Evolutionary conservation across 768 basidiomycete species (phyloP), one percentile per base, ranked within the genome.

Genomic region (Tylopilus balloui): DNA sequence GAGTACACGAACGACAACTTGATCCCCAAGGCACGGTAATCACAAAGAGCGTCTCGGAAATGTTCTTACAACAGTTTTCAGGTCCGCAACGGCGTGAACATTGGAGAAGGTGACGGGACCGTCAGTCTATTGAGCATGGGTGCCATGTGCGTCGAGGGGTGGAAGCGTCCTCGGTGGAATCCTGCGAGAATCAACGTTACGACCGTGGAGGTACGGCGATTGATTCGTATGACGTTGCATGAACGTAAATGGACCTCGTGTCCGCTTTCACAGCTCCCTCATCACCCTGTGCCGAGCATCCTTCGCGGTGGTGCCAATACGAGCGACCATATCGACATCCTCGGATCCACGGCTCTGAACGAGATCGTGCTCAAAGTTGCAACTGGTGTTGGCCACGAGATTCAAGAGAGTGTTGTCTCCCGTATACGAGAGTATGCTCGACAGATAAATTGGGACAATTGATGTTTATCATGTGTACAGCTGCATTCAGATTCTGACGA

Each of bases 31-130:
- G 83, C 78, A 55, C 23, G 60, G 42, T 28, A 39, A 19, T 31
- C 13, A n/a, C n/a, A 3, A 12, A 27, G 20, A 19, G 1, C 14
- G 43, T 36, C 8, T 23, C 1, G 15, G 43, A 6, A 13, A 24
- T 35, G 25, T 47, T 15, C 27, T 45, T 17, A 37, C 12, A 23
- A 17, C 28, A 15, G 13, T 6, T 15, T 7, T 42, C 43, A 84
- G 84, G 71, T 90, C 41, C 72, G 77, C 45, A 91, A 88, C 53
- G 94, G 94, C 11, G 90, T 97, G 45, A 89, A 87, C 56, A 83
- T 94, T 68, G 91, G 92, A 34, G 92, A 96, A 71, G 95, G 93
- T 8, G 96, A 98, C 64, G 95, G 96, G 12, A 97, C 96, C 2
- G 92, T 93, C 20, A 82, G 83, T 57, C 69, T 92, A 35, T 61